Evolutionary conservation across 2,329 filamentous ascomycete species (phyloP).

Genomic region (Aureobasidium sp.): DNA sequence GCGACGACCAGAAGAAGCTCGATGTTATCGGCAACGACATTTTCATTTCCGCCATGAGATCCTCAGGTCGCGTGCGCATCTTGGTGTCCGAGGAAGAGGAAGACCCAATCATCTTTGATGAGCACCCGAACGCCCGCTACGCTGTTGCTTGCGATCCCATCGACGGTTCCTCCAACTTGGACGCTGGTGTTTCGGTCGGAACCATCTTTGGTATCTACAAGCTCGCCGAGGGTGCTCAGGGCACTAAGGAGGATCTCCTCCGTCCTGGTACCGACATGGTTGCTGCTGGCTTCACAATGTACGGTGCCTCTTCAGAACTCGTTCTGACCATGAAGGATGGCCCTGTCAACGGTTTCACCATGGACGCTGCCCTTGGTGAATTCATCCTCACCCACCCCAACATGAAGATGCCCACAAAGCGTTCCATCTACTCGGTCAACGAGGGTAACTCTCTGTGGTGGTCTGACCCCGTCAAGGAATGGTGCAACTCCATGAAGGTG

Average conservation of each 20-base stretch:
- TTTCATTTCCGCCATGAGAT: slow-evolving; percentile 91
- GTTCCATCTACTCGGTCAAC: slow-evolving; percentile 94
- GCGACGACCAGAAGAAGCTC: slow-evolving; percentile 99
- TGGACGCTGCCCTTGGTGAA: slow-evolving; percentile 93
- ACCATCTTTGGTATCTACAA: slow-evolving; percentile 96
- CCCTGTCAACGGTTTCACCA: slow-evolving; percentile 91
- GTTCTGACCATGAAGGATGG: slow-evolving; percentile 95
- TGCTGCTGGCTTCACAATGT: slow-evolving; percentile 99
- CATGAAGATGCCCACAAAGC: slow-evolving; percentile 75
- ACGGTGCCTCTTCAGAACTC: slow-evolving; percentile 90
- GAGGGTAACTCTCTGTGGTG: slow-evolving; percentile 98
- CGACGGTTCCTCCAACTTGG: slow-evolving; percentile 93
- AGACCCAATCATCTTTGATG: slow-evolving; percentile 75
- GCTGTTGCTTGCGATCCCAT: slow-evolving; percentile 97
- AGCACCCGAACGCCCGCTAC: slow-evolving; percentile 68
- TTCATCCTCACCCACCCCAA: slow-evolving; percentile 97
- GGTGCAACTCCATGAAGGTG: slow-evolving; percentile 83
- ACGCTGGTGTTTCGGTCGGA: slow-evolving; percentile 94
- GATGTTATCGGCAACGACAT: slow-evolving; percentile 98
- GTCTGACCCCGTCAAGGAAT: slow-evolving; percentile 77
- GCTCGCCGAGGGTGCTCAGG: slow-evolving; percentile 65
- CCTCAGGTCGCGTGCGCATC: slow-evolving; percentile 80
- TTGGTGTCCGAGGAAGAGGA: slow-evolving; percentile 99
- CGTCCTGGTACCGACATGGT: slow-evolving; percentile 85
- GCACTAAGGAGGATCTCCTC: slow-evolving; percentile 76